These are phyloP conservation scores for Candida krabiensis DNA, from an alignment of 805 yeast species.

Conservation along the genomic window DNA sequence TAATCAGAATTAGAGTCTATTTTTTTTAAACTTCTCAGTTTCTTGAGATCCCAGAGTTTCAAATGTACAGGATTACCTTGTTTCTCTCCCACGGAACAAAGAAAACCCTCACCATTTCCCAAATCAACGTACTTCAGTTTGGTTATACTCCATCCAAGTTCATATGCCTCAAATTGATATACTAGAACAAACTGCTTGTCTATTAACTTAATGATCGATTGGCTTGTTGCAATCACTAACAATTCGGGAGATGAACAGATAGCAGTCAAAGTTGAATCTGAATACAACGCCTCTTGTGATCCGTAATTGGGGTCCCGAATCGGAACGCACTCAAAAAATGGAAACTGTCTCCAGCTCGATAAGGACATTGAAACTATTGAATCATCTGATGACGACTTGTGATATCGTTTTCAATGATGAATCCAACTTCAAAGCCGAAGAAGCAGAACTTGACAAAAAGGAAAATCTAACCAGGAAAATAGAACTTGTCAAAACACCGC, in stretches of 20 bases:
- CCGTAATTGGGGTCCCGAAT: slow-evolving; percentile 79
- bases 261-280: slow-evolving; percentile 73
- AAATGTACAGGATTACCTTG: slow-evolving; percentile 69
- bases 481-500: not conserved
- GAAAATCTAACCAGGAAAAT: slow-evolving; percentile 1
- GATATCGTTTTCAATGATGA: too few species aligned
- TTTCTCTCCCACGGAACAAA: slow-evolving; percentile 73
- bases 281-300: slow-evolving; percentile 63
- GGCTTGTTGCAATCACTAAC: slow-evolving; percentile 59
- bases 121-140: slow-evolving; percentile 45
- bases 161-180: slow-evolving; percentile 62
- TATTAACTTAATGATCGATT: slow-evolving; percentile 56
- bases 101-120: slow-evolving; percentile 33
- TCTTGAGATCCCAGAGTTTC: slow-evolving; percentile 71
- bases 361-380: slow-evolving; percentile 36
- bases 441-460: too few species aligned
- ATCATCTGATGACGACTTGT: too few species aligned
- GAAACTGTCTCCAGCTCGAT: slow-evolving; percentile 61
- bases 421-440: too few species aligned
- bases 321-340: slow-evolving; percentile 80
- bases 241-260: slow-evolving; percentile 56
- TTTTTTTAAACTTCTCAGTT: slow-evolving; percentile 36
- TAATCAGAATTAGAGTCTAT: slow-evolving; percentile 40
- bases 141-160: slow-evolving; percentile 61
- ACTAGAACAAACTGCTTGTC: slow-evolving; percentile 46